Conservation (phyloP, 2,329 filamentous ascomycete genomes). For the Alternaria brassicae region DNA sequence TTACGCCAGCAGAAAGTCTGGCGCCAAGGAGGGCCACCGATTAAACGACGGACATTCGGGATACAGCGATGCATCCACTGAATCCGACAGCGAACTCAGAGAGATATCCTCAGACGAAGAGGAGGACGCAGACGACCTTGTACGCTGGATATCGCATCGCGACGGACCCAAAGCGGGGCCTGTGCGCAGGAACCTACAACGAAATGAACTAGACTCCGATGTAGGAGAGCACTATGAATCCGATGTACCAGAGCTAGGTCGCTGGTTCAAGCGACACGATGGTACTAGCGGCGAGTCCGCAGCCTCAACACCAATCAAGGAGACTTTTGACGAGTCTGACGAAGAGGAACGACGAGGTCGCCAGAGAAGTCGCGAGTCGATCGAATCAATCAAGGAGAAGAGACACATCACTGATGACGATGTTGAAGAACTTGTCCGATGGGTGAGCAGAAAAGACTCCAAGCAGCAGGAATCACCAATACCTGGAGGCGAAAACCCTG, state of each 20-base stretch:
- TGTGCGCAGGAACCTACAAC: constrained; percentile 18
- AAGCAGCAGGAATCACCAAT: constrained; percentile 11
- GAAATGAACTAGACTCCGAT: constrained; percentile 17
- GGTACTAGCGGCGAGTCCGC: constrained; percentile 35
- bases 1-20: constrained; percentile 32
- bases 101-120: constrained; percentile 23
- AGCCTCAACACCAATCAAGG: constrained; percentile 7
- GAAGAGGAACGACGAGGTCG: constrained; percentile 18
- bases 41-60: constrained; percentile 7
- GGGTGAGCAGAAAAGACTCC: constrained; percentile 30
- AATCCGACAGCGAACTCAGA: constrained; percentile 34
- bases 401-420: constrained; percentile 28
- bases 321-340: background rate
- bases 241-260: constrained; percentile 32
- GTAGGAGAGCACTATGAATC: constrained; percentile 24
- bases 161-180: constrained; percentile 33
- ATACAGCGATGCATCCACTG: constrained; percentile 41
- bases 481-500: background rate
- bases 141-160: constrained; percentile 35
- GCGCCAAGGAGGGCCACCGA: background rate
- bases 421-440: constrained; percentile 37
- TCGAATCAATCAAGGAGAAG: constrained; percentile 11
- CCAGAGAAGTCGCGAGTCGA: constrained; percentile 16
- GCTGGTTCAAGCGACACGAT: constrained; percentile 31
- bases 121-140: constrained; percentile 32